Evolutionary conservation across 129 eudicot genomes (phyloP), one percentile per base, ranked within the genome.

Genomic region (Centaurea solstitialis): DNA sequence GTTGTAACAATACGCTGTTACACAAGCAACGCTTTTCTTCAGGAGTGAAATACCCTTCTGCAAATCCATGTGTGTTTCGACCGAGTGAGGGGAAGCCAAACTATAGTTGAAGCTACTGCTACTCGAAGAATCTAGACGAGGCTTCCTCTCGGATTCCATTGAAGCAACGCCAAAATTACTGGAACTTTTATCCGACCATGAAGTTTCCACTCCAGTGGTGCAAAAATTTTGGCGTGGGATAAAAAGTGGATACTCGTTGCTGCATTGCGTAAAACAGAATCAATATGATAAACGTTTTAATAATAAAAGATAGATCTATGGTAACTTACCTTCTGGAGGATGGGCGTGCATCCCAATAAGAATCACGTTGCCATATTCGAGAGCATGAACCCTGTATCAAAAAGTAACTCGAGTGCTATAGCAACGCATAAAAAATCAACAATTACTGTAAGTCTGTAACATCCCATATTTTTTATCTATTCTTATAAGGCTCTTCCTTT

Each of bases 301-400:
- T 10, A 67, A 47, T 15, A n/a, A 13, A 59, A 23, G 59, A 76
- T 9, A 47, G 22, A 21, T 64, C 5, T 21, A n/a, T 1, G 64
- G 59, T 82, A n/a, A n/a, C n/a, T n/a, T n/a, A 96, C 99, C 99
- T 91, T 79, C 95, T 89, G 6, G 95, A 91, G 43, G 99, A 89
- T 9, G 99, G 98, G 74, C 97, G 91, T 17, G 99, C 97, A 91
- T 89, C 91, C 99, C 99, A 96, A 76, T 93, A 96, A 12, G 99
- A 93, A 84, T 89, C 92, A 38, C 99, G 97, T 85, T 96, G 99
- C 99, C 99, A 96, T 87, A 96, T 93, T 62, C 99, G 89, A 77
- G 99, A 96, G 77, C 93, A 91, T 47, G 99, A 96, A 88, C 99
- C 99, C 99, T 96, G 89, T 81, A 71, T 70, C 78, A 75, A 79